Base-by-base conservation (phyloP, 2,329 filamentous ascomycete species). In the Calonectria fujianensis region DNA sequence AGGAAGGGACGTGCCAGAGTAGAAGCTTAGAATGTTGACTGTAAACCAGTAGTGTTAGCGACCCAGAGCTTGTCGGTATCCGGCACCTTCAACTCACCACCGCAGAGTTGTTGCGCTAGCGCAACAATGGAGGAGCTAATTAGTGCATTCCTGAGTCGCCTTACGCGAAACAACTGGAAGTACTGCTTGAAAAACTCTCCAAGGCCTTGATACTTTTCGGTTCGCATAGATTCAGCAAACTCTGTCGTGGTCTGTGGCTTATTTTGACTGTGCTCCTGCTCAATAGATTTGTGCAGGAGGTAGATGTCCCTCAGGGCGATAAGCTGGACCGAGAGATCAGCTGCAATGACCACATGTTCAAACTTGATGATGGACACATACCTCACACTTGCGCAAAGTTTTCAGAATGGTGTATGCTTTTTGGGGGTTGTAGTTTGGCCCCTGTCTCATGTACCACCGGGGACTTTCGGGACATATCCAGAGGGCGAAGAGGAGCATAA, bases 401-500 rank as follows among this genome's bases (percentile, higher is more conserved):
- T 78, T 73, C 5, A 87, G 76, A 14, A 85, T 82, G 0, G 76
- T 51, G 27, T 83, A 86, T 1, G 85, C 85, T 14, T 81, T 80
- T n/a, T 81, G 71, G 0, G 84, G 84, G 20, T 83, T 79, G 52
- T 83, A 85, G 31, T 83, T 83, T 2, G 82, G 79, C 4, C 82
- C 83, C 4, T 77, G 70, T 9, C 76, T 80, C 83, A 87, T 84
- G 61, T 86, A 85, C 74, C 84, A 87, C 0, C 85, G 81, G 2
- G 85, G 85, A 37, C 84, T 85, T 64, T 87, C 85, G n/a, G 84
- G 83, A 11, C 85, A 86, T 74, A 85, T 86, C 10, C 78, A 84
- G 2, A 87, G 73, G 0, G 81, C 77, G 1, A 83, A 59, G 6
- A 86, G 73, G 0, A 87, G 82, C 4, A 85, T 73, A 0, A 86